Conservation (phyloP, 768 basidiomycete genomes). For the Hysterangium stoloniferum region DNA sequence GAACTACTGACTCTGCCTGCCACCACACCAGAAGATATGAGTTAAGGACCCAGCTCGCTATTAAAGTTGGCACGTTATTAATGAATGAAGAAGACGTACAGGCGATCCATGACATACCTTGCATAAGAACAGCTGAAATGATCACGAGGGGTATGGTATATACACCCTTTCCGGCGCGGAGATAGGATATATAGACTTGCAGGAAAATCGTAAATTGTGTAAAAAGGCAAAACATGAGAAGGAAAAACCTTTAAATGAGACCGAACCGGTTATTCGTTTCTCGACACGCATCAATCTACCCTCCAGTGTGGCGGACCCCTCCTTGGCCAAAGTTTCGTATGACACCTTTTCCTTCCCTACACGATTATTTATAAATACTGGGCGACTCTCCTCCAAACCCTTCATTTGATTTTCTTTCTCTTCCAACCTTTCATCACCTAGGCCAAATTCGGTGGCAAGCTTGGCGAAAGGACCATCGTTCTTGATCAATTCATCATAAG, state of each 20-base stretch:
- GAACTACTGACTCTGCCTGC: constrained; percentile 45
- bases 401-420: constrained; percentile 26
- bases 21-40: constrained; percentile 68
- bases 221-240: not conserved
- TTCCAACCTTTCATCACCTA: constrained; percentile 22
- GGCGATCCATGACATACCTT: constrained; percentile 30
- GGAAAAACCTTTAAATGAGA: constrained; percentile 38
- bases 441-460: constrained; percentile 55
- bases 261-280: constrained; percentile 55
- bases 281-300: constrained; percentile 62
- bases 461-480: constrained; percentile 47
- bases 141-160: constrained; percentile 45
- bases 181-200: constrained; percentile 54
- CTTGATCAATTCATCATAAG: constrained; percentile 43
- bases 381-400: constrained; percentile 12
- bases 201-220: not conserved
- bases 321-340: constrained; percentile 20
- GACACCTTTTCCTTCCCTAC: constrained; percentile 25
- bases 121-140: constrained; percentile 47
- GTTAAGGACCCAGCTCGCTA: constrained; percentile 39
- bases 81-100: no score
- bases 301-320: constrained; percentile 55
- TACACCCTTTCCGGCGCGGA: constrained; percentile 45
- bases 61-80: no score
- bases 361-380: no score